A percentile compares a stretch with the other conserved stretches of the same genome.
Conservation (phyloP, 129 eudicot species). For the Helianthus tuberosus region DNA sequence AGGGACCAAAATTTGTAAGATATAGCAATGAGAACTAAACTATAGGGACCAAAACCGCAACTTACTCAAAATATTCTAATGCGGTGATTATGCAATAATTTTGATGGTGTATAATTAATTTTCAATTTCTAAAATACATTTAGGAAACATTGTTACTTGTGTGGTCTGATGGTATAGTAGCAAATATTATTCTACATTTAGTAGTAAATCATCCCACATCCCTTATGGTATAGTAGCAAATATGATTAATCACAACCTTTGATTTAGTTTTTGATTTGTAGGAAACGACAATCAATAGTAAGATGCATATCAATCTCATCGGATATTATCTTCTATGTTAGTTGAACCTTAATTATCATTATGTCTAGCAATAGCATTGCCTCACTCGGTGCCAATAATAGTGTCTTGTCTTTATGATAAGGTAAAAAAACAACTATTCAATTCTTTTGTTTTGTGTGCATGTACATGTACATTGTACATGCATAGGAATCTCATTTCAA, state of each 20-base stretch:
- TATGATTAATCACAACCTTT: neutral
- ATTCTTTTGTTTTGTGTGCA: slow-evolving; percentile 17
- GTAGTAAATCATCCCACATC: no score
- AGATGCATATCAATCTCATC: neutral
- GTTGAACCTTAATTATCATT: neutral
- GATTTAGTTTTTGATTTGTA: neutral
- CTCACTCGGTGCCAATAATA: slow-evolving; percentile 18
- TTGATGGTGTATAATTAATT: neutral
- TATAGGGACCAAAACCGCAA: no score
- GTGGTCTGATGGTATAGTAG: no score
- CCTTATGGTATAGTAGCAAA: no score
- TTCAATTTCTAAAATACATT: neutral
- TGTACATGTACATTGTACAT: slow-evolving; percentile 10
- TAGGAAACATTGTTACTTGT: neutral
- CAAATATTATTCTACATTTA: no score
- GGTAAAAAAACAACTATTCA: neutral
- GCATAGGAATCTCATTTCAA: neutral
- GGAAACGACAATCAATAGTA: neutral
- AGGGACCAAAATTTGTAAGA: no score
- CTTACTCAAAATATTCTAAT: no score
- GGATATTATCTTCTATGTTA: slow-evolving; percentile 3
- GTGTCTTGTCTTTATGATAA: slow-evolving; percentile 12
- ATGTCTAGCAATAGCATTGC: slow-evolving; percentile 22
- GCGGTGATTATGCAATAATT: neutral
- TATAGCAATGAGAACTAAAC: no score